phyloP scores from a whole-genome alignment of 2,329 filamentous ascomycete genomes.

The Bipolaris sorokiniana region DNA sequence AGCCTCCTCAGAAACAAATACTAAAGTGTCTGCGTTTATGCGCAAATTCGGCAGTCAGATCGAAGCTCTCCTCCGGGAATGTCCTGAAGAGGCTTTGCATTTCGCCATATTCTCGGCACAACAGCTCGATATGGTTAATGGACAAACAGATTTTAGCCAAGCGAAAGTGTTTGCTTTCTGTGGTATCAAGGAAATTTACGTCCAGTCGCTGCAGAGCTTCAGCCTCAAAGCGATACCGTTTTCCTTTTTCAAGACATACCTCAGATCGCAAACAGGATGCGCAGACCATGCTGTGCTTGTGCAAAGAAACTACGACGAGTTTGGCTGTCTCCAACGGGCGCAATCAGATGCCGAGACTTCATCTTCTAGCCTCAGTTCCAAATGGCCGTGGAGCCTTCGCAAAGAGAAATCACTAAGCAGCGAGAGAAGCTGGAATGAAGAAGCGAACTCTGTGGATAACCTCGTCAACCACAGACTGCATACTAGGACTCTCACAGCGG shows the following conservation, averaged over 20 bases:
- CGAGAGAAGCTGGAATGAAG: slow-evolving; percentile 26
- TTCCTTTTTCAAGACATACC: slow-evolving; percentile 54
- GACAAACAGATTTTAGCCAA: slow-evolving; percentile 34
- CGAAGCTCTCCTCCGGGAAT: slow-evolving; percentile 40
- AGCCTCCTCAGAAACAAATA: slow-evolving; percentile 23
- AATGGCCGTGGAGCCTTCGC: slow-evolving; percentile 25
- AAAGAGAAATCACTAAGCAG: slow-evolving; percentile 14
- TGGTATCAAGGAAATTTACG: slow-evolving; percentile 52
- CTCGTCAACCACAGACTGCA: slow-evolving; percentile 23
- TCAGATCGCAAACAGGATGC: slow-evolving; percentile 53
- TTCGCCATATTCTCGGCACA: slow-evolving; percentile 54
- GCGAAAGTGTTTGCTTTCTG: slow-evolving; percentile 55
- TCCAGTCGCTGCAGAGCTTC: slow-evolving; percentile 39
- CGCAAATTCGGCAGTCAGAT: slow-evolving; percentile 46
- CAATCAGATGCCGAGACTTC: slow-evolving; percentile 13
- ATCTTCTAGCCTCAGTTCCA: slow-evolving; percentile 11
- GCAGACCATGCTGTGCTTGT: slow-evolving; percentile 55
- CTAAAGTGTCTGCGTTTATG: slow-evolving; percentile 34
- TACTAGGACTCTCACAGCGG: slow-evolving; percentile 9
- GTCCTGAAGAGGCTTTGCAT: slow-evolving; percentile 51
- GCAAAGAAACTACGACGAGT: slow-evolving; percentile 55
- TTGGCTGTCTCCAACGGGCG: slow-evolving; percentile 47
- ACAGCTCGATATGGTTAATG: slow-evolving; percentile 44
- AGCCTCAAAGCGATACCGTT: slow-evolving; percentile 48
- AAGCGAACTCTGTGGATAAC: slow-evolving; percentile 41